These are phyloP conservation scores for Angophora floribunda DNA, from an alignment of 345 rosid genomes.

Conservation along the genomic window DNA sequence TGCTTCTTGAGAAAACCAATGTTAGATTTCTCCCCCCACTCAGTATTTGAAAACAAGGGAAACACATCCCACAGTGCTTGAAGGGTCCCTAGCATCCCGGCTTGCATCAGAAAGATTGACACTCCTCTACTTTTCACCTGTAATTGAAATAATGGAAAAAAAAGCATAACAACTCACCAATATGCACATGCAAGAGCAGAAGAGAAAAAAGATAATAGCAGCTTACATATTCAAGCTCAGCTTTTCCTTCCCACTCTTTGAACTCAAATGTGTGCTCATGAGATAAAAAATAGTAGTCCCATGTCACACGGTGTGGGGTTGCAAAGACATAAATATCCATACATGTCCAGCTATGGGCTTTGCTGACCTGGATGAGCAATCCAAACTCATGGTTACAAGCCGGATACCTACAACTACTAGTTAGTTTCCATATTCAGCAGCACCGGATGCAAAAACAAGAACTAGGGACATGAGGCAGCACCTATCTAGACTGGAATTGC, in stretches of 20 bases:
- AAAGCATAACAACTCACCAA: background rate
- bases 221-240: slow-evolving; percentile 90
- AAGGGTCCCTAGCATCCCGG: slow-evolving; percentile 96
- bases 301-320: slow-evolving; percentile 88
- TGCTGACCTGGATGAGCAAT: slow-evolving; percentile 46
- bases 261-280: slow-evolving; percentile 82
- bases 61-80: slow-evolving; percentile 92
- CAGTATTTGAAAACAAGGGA: slow-evolving; percentile 89
- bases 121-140: slow-evolving; percentile 88
- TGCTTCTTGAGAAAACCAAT: slow-evolving; percentile 78
- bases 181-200: background rate
- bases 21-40: slow-evolving; percentile 91
- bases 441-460: background rate
- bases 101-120: slow-evolving; percentile 95
- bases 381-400: background rate
- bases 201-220: background rate
- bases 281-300: slow-evolving; percentile 88
- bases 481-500: background rate
- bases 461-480: background rate
- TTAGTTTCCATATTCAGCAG: background rate
- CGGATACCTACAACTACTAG: background rate
- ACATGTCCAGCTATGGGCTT: slow-evolving; percentile 96
- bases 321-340: slow-evolving; percentile 95
- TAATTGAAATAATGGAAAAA: background rate
- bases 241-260: slow-evolving; percentile 82